Percentiles rank a stretch among this genome's conserved stretches.
Evolutionary conservation across 352 stramenopile species (phyloP).

Genomic region (Peronospora belbahrii): DNA sequence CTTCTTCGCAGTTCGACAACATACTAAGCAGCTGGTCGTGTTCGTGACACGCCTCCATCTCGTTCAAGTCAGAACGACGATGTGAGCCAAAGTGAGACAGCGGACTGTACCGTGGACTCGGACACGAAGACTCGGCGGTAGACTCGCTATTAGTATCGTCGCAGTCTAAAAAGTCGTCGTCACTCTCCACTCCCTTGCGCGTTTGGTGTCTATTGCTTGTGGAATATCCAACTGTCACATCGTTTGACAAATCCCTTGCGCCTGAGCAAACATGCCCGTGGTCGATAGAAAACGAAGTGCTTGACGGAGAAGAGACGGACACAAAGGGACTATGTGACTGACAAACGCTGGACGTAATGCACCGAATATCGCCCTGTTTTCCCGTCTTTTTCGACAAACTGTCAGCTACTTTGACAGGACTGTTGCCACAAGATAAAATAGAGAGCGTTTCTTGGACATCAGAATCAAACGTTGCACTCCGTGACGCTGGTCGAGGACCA

Average conservation of each 20-base stretch:
- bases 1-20: slow-evolving; percentile 46
- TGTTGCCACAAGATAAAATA: slow-evolving; percentile 15
- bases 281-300: slow-evolving; percentile 5
- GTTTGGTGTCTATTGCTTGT: slow-evolving; percentile 1
- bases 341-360: not conserved
- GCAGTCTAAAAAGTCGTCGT: slow-evolving; percentile 61
- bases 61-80: slow-evolving; percentile 18
- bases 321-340: slow-evolving; percentile 1
- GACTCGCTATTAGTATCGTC: slow-evolving; percentile 74
- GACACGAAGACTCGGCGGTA: slow-evolving; percentile 62
- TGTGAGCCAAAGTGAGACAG: slow-evolving; percentile 25
- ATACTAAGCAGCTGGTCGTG: slow-evolving; percentile 45
- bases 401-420: slow-evolving; percentile 3
- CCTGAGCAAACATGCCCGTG: slow-evolving; percentile 3
- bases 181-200: slow-evolving; percentile 26
- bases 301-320: slow-evolving; percentile 9
- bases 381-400: slow-evolving; percentile 1
- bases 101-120: slow-evolving; percentile 48
- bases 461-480: slow-evolving; percentile 9
- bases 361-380: slow-evolving; percentile 2
- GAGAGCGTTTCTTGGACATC: slow-evolving; percentile 10
- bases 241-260: slow-evolving; percentile 15
- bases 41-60: slow-evolving; percentile 29
- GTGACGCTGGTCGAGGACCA: not conserved
- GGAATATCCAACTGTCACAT: slow-evolving; percentile 12